Evolutionary conservation across 1,139 yeast genomes (phyloP).

Genomic region (Zhuliangozyma blackwelliae): DNA sequence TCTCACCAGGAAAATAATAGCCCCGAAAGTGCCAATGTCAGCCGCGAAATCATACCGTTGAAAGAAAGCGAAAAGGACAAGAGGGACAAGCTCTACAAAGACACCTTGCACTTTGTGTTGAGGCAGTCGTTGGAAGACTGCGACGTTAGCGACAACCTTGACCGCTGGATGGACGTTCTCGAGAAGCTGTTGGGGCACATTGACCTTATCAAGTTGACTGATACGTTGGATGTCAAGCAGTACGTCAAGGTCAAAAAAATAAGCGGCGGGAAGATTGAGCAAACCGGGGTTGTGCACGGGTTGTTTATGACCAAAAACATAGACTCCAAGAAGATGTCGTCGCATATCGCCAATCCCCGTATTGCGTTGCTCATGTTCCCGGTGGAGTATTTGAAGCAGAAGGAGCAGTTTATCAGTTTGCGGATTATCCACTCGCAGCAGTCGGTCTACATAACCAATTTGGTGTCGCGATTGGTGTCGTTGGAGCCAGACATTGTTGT

Average conservation of each 20-base stretch:
- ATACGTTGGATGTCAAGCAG: slow-evolving; percentile 78
- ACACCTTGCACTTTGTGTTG: slow-evolving; percentile 35
- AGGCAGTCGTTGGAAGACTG: slow-evolving; percentile 65
- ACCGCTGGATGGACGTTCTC: slow-evolving; percentile 37
- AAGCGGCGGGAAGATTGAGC: slow-evolving; percentile 64
- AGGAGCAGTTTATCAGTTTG: slow-evolving; percentile 74
- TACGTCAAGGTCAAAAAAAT: slow-evolving; percentile 84
- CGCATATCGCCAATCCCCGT: slow-evolving; percentile 58
- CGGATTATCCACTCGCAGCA: slow-evolving; percentile 88
- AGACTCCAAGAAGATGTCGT: slow-evolving; percentile 79
- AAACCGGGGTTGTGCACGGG: slow-evolving; percentile 69
- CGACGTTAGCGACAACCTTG: slow-evolving; percentile 35
- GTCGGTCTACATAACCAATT: slow-evolving; percentile 73
- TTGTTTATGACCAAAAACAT: slow-evolving; percentile 79
- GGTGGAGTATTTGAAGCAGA: slow-evolving; percentile 70
- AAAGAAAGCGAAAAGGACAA: slow-evolving; percentile 4
- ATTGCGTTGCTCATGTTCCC: slow-evolving; percentile 87
- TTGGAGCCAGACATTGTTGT: slow-evolving; percentile 77
- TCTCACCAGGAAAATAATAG: no score
- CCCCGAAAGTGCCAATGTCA: no score
- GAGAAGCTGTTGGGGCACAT: slow-evolving; percentile 23
- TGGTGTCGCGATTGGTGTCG: slow-evolving; percentile 74
- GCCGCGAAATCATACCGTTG: not conserved
- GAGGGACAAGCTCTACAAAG: slow-evolving; percentile 18
- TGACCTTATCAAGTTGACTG: slow-evolving; percentile 43